phyloP scores from a whole-genome alignment of 225 moss, liverwort and hornwort species.

The Sphagnum contortum region DNA sequence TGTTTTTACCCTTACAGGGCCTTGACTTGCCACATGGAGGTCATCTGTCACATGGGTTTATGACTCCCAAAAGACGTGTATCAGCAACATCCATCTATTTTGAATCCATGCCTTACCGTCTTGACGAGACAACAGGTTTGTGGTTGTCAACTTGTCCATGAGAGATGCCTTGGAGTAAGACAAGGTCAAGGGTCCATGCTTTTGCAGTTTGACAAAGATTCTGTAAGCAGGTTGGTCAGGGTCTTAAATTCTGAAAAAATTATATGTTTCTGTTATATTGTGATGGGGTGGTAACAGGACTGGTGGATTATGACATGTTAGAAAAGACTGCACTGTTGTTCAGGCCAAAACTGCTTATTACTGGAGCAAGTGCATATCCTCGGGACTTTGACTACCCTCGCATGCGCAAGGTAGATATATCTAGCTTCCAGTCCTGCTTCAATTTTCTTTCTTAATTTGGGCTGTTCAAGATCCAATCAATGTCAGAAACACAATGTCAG shows the following conservation, averaged over 20 bases:
- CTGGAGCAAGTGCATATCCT: conserved; percentile 82
- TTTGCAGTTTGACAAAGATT: too few species aligned
- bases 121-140: conserved; percentile 63
- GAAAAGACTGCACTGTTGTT: conserved; percentile 63
- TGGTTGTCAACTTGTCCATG: background rate
- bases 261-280: too few species aligned
- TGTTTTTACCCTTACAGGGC: conserved; percentile 27
- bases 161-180: background rate
- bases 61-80: conserved; percentile 80
- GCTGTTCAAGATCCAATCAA: background rate
- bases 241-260: too few species aligned
- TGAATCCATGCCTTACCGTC: conserved; percentile 89
- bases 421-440: background rate
- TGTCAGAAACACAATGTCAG: too few species aligned
- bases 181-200: background rate
- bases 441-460: background rate
- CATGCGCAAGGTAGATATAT: conserved; percentile 57
- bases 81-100: conserved; percentile 91
- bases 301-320: conserved; percentile 76
- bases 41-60: conserved; percentile 78
- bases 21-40: conserved; percentile 85
- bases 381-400: conserved; percentile 81
- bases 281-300: conserved; percentile 19
- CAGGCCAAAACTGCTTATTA: conserved; percentile 78
- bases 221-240: too few species aligned